A percentile compares a stretch with the other conserved stretches of the same genome.
Conservation (phyloP, 78 protist species). For the Cavenderia fasciculata region DNA sequence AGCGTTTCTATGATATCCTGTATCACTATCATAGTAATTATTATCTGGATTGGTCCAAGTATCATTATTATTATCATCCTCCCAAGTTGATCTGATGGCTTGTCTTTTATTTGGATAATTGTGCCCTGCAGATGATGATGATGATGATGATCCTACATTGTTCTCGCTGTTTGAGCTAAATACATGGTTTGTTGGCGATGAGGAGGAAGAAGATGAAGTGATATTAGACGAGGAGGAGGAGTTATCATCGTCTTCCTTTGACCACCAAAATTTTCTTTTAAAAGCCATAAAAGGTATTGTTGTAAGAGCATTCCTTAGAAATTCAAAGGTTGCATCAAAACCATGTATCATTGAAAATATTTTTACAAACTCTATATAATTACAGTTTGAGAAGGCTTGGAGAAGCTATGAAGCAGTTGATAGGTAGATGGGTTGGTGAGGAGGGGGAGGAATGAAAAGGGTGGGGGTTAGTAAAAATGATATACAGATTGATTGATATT, state of each 20-base stretch:
- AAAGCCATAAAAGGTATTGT: conserved; percentile 52
- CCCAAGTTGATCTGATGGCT: conserved; percentile 48
- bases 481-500: background rate
- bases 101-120: conserved; percentile 14
- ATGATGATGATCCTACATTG: background rate
- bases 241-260: background rate
- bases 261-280: conserved; percentile 12
- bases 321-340: conserved; percentile 67
- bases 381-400: conserved; percentile 56
- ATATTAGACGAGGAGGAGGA: too few relatives aligned
- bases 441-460: background rate
- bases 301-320: conserved; percentile 25
- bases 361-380: conserved; percentile 63
- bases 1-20: background rate
- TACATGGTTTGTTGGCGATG: background rate
- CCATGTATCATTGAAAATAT: conserved; percentile 71
- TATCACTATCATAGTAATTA: conserved; percentile 26
- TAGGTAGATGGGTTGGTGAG: background rate
- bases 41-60: conserved; percentile 10
- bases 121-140: conserved; percentile 1
- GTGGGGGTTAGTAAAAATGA: background rate
- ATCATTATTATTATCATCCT: background rate
- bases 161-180: too few relatives aligned
- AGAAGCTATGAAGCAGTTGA: conserved; percentile 8
- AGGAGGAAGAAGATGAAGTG: background rate